phyloP scores from a whole-genome alignment of 2,329 filamentous ascomycete genomes.

The Xylariaceae sp. region DNA sequence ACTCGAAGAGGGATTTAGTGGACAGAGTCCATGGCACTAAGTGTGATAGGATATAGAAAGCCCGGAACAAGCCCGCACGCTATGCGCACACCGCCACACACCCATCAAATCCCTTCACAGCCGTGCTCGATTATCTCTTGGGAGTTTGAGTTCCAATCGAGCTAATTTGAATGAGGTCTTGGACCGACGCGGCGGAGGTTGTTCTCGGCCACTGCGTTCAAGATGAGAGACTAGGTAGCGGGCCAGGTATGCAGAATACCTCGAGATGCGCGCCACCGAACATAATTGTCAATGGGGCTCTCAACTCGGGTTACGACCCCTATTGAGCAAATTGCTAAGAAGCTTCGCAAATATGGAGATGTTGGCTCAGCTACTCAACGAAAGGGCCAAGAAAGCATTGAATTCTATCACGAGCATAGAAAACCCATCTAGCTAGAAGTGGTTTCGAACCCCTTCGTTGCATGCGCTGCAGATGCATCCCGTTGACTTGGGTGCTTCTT shows the following conservation, averaged over 20 bases:
- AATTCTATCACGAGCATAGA: constrained; percentile 10
- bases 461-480: constrained; percentile 16
- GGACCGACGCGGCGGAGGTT: background rate
- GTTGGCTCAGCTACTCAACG: background rate
- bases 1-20: constrained; percentile 82
- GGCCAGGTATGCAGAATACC: constrained; percentile 19
- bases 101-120: constrained; percentile 12
- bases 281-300: constrained; percentile 4
- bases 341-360: constrained; percentile 2
- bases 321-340: background rate
- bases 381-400: constrained; percentile 11
- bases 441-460: constrained; percentile 1
- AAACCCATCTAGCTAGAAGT: constrained; percentile 13
- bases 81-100: constrained; percentile 14
- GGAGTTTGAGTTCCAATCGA: background rate
- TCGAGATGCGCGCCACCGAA: constrained; percentile 7
- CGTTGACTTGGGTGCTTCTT: constrained; percentile 18
- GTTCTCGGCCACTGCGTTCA: background rate
- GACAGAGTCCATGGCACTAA: constrained; percentile 74
- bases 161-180: background rate
- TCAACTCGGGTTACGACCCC: constrained; percentile 1
- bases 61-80: constrained; percentile 9
- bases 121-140: constrained; percentile 20
- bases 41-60: constrained; percentile 26
- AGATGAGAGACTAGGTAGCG: constrained; percentile 1